A percentile compares a stretch with the other conserved stretches of the same genome.
Evolutionary conservation across 2,329 filamentous ascomycete genomes (phyloP).

Genomic region (Alternaria burnsii): DNA sequence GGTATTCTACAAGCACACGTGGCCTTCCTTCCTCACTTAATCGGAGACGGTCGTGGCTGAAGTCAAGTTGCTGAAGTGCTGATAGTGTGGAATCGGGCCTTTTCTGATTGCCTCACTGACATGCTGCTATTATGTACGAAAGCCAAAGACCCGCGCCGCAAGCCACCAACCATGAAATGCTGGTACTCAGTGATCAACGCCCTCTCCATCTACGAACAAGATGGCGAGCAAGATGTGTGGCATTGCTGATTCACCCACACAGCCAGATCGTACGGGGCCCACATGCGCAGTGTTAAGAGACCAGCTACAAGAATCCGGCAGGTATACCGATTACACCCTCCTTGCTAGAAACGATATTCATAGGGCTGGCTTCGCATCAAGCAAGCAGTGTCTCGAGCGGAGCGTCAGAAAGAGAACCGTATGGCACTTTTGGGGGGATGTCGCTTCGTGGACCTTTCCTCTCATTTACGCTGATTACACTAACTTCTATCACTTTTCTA

Average conservation of each 20-base stretch:
- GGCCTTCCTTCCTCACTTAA: not conserved
- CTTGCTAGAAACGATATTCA: not conserved
- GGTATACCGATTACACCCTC: constrained; percentile 1
- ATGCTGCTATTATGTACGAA: constrained; percentile 1
- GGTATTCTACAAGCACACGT: constrained; percentile 12
- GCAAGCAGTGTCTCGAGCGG: not conserved
- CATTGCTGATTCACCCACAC: constrained; percentile 2
- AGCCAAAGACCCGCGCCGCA: not conserved
- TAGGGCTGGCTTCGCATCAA: not conserved
- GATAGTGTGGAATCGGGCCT: constrained; percentile 8
- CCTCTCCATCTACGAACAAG: not conserved
- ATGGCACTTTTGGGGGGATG: not conserved
- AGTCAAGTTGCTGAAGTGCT: not conserved
- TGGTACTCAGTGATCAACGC: not conserved
- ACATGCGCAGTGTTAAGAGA: not conserved
- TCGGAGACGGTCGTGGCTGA: not conserved
- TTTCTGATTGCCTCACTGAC: constrained; percentile 1
- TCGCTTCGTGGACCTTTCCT: not conserved
- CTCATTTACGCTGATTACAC: not conserved
- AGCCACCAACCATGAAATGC: not conserved
- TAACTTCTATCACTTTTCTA: not conserved
- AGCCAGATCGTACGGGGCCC: not conserved
- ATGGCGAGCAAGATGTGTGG: not conserved
- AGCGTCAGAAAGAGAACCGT: not conserved
- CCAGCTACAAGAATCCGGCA: constrained; percentile 2